A percentile compares a stretch with the other conserved stretches of the same genome.
Evolutionary conservation across 2,329 filamentous ascomycete genomes (phyloP).

Genomic region (Aspergillus alliaceus): DNA sequence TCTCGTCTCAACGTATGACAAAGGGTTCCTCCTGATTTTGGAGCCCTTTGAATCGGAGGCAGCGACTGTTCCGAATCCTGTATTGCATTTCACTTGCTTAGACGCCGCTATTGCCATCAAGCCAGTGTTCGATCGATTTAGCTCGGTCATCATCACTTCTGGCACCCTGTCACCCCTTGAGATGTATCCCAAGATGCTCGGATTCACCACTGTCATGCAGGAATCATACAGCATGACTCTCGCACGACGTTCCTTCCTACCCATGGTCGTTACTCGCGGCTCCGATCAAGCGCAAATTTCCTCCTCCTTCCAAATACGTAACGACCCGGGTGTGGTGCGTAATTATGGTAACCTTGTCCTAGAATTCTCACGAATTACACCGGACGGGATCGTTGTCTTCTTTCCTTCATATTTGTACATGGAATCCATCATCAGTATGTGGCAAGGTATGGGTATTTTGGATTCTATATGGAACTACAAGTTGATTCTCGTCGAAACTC

Average conservation of each 20-base stretch:
- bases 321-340: slow-evolving; percentile 92
- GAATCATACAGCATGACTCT: slow-evolving; percentile 98
- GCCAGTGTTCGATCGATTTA: slow-evolving; percentile 95
- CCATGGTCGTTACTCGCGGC: slow-evolving; percentile 94
- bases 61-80: slow-evolving; percentile 90
- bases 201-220: slow-evolving; percentile 87
- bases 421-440: slow-evolving; percentile 98
- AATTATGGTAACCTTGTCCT: slow-evolving; percentile 94
- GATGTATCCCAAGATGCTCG: slow-evolving; percentile 99
- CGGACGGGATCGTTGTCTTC: slow-evolving; percentile 98
- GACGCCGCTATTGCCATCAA: slow-evolving; percentile 98
- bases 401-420: slow-evolving; percentile 99
- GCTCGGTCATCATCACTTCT: slow-evolving; percentile 97
- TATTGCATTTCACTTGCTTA: slow-evolving; percentile 95
- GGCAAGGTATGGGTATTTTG: slow-evolving; percentile 97
- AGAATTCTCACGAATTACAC: slow-evolving; percentile 93
- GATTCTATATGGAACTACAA: slow-evolving; percentile 99
- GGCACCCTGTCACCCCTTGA: slow-evolving; percentile 95
- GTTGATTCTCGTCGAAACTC: slow-evolving; percentile 94
- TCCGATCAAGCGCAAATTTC: slow-evolving; percentile 92
- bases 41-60: slow-evolving; percentile 96
- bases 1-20: slow-evolving; percentile 93
- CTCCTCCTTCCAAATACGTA: slow-evolving; percentile 90
- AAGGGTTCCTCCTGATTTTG: slow-evolving; percentile 92
- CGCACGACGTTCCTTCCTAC: slow-evolving; percentile 88